Conservation (phyloP, 192 early-diverging fungal species). For the Rhizoclosmatium sp. region DNA sequence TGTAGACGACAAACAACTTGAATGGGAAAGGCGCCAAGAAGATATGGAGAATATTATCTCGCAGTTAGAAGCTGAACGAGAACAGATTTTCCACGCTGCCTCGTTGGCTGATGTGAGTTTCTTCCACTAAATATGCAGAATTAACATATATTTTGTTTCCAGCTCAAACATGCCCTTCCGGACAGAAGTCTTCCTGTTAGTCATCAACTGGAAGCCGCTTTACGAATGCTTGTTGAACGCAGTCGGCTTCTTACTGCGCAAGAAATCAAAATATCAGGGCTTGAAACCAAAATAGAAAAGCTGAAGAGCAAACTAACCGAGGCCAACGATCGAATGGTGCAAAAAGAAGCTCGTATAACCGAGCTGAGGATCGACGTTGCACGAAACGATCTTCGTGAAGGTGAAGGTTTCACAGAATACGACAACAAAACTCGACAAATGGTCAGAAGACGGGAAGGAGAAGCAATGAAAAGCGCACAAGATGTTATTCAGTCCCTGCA, state of each 20-base stretch:
- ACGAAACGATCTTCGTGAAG: slow-evolving; percentile 22
- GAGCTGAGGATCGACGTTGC: slow-evolving; percentile 35
- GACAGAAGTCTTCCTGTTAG: slow-evolving; percentile 57
- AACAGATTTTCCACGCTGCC: slow-evolving; percentile 51
- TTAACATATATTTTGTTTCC: background rate
- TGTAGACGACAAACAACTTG: slow-evolving; percentile 46
- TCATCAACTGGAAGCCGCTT: slow-evolving; percentile 57
- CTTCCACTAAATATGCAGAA: background rate
- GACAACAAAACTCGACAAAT: background rate
- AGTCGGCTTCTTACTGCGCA: slow-evolving; percentile 42
- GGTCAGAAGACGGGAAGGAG: slow-evolving; percentile 40
- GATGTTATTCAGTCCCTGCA: slow-evolving; percentile 54
- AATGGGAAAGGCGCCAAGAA: slow-evolving; percentile 59
- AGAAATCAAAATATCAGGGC: slow-evolving; percentile 49
- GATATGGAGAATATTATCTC: slow-evolving; percentile 51
- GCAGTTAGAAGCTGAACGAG: slow-evolving; percentile 56
- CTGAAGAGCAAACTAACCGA: slow-evolving; percentile 30
- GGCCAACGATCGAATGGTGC: slow-evolving; percentile 21
- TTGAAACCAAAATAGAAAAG: slow-evolving; percentile 43
- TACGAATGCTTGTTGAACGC: slow-evolving; percentile 54
- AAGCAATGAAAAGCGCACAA: slow-evolving; percentile 50
- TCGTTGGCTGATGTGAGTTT: slow-evolving; percentile 46
- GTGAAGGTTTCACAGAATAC: slow-evolving; percentile 20
- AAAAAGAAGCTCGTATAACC: slow-evolving; percentile 39
- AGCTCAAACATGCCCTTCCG: slow-evolving; percentile 50